Evolutionary conservation across 106 monocot species (phyloP).

Genomic region (Dioscorea alata): DNA sequence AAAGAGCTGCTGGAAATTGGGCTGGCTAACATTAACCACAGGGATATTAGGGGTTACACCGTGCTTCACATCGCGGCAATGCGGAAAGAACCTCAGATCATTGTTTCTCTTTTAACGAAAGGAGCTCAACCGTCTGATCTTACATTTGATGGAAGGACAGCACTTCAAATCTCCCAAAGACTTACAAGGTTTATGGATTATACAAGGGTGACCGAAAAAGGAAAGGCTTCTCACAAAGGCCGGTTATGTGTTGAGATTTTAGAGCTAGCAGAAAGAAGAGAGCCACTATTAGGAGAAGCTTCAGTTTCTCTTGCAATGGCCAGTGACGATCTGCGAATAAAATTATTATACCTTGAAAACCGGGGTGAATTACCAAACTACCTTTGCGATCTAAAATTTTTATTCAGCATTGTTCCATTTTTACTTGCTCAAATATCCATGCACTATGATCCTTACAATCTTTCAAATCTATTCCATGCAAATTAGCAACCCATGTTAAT

Average conservation of each 20-base stretch:
- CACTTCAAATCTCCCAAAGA: slow-evolving; percentile 7
- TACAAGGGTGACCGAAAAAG: neutral
- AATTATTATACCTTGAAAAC: slow-evolving; percentile 11
- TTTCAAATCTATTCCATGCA: too few relatives aligned
- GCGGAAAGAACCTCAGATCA: slow-evolving; percentile 9
- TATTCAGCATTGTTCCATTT: too few relatives aligned
- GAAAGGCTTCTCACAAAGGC: slow-evolving; percentile 3
- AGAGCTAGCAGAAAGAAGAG: slow-evolving; percentile 7
- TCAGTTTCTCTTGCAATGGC: slow-evolving; percentile 11
- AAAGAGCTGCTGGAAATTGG: slow-evolving; percentile 10
- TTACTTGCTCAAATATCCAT: too few relatives aligned
- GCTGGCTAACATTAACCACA: slow-evolving; percentile 7
- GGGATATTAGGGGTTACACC: slow-evolving; percentile 12
- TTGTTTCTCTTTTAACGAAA: slow-evolving; percentile 15
- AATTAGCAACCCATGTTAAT: too few relatives aligned
- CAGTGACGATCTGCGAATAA: slow-evolving; percentile 6
- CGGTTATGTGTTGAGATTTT: slow-evolving; percentile 12
- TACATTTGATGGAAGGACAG: slow-evolving; percentile 10
- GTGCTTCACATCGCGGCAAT: slow-evolving; percentile 13
- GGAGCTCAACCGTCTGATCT: slow-evolving; percentile 6
- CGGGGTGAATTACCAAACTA: slow-evolving; percentile 2
- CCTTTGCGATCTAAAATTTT: neutral
- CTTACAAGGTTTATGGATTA: slow-evolving; percentile 6
- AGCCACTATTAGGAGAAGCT: slow-evolving; percentile 7
- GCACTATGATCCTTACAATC: too few relatives aligned